Evolutionary conservation across 176 grass and related monocot species (phyloP), one percentile per base, ranked within the genome.

Genomic region (Cenchrus americanus): DNA sequence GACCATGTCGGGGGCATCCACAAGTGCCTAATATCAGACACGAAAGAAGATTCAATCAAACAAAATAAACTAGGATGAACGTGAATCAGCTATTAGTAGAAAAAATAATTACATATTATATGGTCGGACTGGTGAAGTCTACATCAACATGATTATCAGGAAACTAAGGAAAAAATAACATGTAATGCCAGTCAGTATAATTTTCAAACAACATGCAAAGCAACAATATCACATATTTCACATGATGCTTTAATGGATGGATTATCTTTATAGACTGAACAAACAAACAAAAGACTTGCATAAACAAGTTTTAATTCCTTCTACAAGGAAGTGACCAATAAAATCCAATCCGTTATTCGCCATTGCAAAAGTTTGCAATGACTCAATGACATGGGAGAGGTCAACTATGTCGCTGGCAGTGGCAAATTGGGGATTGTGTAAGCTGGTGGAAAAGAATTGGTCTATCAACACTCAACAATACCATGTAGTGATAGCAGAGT

Each of bases 1-100:
- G 41, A 99, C 71, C 96, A 99, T 99, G 77, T 96, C 96, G 4
- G 96, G 93, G 59, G 96, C 96, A 89, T 99, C 96, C 60, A 99
- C 78, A 69, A 99, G 90, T 21, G 96, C 96, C 96, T 99, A 77
- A 57, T 68, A 54, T 2, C 73, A 79, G 48, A 88, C 41, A 80
- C n/a, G 23, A 78, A 83, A 82, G n/a, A 66, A 2, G 26, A 17
- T 27, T 26, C 2, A 15, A 40, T 62, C 32, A 64, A 5, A 81
- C 75, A 37, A 8, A 19, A 7, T n/a, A 62, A 8, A 23, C 42
- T 9, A 43, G 66, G 3, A 34, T 34, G 32, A 34, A 3, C 5
- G n/a, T 26, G 1, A 69, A 42, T 14, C 11, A 46, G 17, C 51
- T 24, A 46, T 23, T 48, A 1, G 5, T 8, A n/a, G 43, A 37